A percentile compares a stretch with the other conserved stretches of the same genome.
Evolutionary conservation across 148 eudicot genomes (phyloP).

Genomic region (Chenopodium berlandieri): DNA sequence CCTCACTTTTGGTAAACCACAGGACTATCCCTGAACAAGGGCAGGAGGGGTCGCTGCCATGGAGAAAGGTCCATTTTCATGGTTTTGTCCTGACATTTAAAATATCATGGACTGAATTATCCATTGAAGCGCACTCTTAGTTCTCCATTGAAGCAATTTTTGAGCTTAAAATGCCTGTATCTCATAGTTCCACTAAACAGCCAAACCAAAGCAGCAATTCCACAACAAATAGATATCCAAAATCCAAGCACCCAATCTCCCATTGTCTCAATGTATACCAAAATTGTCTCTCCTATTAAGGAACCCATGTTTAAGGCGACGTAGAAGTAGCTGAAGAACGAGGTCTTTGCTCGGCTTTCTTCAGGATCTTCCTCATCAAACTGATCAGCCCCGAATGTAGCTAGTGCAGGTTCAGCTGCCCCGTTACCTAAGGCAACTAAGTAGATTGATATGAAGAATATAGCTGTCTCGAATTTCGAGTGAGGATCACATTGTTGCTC

Average conservation of each 20-base stretch:
- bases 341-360: conserved; percentile 38
- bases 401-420: conserved; percentile 46
- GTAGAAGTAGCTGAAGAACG: conserved; percentile 55
- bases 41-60: no score
- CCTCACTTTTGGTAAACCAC: conserved; percentile 17
- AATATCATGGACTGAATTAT: no score
- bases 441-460: conserved; percentile 51
- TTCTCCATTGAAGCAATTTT: no score
- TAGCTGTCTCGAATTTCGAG: conserved; percentile 30
- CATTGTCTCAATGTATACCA: conserved; percentile 46
- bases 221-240: conserved; percentile 48
- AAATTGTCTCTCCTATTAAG: no score
- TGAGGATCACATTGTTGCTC: conserved; percentile 48
- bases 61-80: no score
- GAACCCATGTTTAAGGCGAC: conserved; percentile 52
- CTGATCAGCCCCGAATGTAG: conserved; percentile 59
- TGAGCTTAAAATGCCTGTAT: conserved; percentile 44
- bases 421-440: conserved; percentile 54
- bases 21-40: no score
- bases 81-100: no score
- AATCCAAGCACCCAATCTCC: conserved; percentile 52
- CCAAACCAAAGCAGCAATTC: conserved; percentile 42
- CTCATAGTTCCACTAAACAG: conserved; percentile 43
- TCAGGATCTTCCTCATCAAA: conserved; percentile 47
- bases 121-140: no score